Percentiles rank a stretch among this genome's conserved stretches.
Conservation (phyloP, 305 asterid genomes). For the Solanum aculeatissimum region DNA sequence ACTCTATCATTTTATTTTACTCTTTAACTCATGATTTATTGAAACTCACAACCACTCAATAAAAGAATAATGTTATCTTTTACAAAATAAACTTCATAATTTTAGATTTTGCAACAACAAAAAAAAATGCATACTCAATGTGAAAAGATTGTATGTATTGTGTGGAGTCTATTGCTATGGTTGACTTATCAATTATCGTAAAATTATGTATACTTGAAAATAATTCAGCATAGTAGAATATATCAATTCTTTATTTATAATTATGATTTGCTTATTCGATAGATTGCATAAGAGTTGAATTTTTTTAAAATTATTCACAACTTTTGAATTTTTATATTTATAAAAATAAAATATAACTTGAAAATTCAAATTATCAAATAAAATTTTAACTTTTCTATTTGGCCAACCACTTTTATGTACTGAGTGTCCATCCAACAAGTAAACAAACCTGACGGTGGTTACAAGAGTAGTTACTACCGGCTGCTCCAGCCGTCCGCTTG, state of each 20-base stretch:
- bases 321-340: not conserved
- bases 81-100: not conserved
- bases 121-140: accelerated
- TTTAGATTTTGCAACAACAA: not conserved
- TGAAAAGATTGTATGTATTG: not conserved
- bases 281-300: not conserved
- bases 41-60: no score
- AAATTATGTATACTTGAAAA: not conserved
- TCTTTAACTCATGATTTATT: no score
- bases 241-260: not conserved
- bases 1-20: no score
- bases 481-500: not conserved
- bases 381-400: not conserved
- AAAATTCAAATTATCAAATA: no score
- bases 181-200: not conserved
- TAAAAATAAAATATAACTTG: not conserved
- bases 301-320: not conserved
- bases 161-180: accelerated
- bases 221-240: no score
- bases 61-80: no score
- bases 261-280: not conserved
- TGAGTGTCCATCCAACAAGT: not conserved
- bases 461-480: not conserved
- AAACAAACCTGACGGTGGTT: not conserved
- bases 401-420: not conserved